phyloP scores from a whole-genome alignment of 768 basidiomycete species.

The Collybia sordida region DNA sequence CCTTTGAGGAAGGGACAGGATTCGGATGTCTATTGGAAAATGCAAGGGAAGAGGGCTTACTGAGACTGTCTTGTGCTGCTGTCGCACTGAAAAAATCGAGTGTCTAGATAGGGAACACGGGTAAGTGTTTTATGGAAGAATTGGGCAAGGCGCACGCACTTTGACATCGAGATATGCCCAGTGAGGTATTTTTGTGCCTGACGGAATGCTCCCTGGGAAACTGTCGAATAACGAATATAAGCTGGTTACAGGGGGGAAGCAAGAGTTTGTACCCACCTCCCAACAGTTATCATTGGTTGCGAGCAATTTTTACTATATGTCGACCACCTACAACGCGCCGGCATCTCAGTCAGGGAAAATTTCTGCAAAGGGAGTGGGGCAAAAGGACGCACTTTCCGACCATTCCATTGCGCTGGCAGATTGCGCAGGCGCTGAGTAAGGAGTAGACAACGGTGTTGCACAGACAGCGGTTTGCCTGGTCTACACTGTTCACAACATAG shows the following conservation, averaged over 20 bases:
- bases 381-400: background rate
- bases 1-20: too few relatives aligned
- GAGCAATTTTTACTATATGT: background rate
- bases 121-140: too few relatives aligned
- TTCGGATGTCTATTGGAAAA: too few relatives aligned
- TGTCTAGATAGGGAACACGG: too few relatives aligned
- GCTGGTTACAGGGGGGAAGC: too few relatives aligned
- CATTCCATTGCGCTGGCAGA: conserved; percentile 8
- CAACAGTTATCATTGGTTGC: background rate
- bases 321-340: background rate
- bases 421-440: background rate
- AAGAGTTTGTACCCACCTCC: background rate
- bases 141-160: background rate
- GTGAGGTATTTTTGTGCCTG: background rate
- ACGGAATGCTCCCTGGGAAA: background rate
- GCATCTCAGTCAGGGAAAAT: background rate
- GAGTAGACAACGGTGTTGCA: conserved; percentile 1
- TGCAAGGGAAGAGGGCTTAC: too few relatives aligned
- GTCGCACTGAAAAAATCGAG: too few relatives aligned
- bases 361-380: too few relatives aligned
- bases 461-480: background rate
- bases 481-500: background rate
- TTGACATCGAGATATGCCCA: conserved; percentile 2
- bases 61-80: too few relatives aligned
- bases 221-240: too few relatives aligned